Base-by-base conservation (phyloP, 768 basidiomycete species). In the Russula vinacea region DNA sequence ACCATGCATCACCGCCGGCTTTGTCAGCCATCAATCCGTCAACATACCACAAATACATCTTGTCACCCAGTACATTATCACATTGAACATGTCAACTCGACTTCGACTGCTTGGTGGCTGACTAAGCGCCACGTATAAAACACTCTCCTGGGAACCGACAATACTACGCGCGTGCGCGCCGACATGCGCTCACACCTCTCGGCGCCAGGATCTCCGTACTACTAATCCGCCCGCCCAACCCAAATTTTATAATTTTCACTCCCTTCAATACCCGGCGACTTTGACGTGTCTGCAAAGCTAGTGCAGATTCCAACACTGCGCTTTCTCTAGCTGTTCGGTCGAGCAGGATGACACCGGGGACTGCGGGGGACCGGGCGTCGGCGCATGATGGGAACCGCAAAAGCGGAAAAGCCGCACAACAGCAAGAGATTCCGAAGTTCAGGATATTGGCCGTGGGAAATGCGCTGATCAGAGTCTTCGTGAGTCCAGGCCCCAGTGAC, bases 91-190 rank as follows among this genome's bases (percentile, higher is more conserved):
- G 17, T 19, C 42, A 19, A 44, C 17, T 44, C 19, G 19, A 19
- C 17, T 10, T 8, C n/a, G n/a, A 45, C n/a, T 11, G 42, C 22
- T n/a, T 47, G 4, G n/a, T 24, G 22, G 45, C 45, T 22, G 45
- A 47, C 45, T 47, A 47, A 47, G 45, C 3, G 56, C 55, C 49
- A 50, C 56, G 47, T 50, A 32, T 32, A 17, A 57, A 44, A 51
- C 49, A 14, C 17, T 51, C 35, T 24, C 45, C 50, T 19, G n/a
- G 14, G 35, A 11, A 26, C 22, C 37, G 35, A 42, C 32, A 51
- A n/a, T 51, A 19, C 49, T 50, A 32, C n/a, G n/a, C 47, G 10
- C 10, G 44, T n/a, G 33, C 6, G 6, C 24, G 7, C 47, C 6
- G 13, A 37, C 53, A 24, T 24, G 22, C 14, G n/a, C 22, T 37